Evolutionary conservation across 371 early-diverging fungal species (phyloP), one percentile per base, ranked within the genome.

Genomic region (Syncephalis plumigaleata): DNA sequence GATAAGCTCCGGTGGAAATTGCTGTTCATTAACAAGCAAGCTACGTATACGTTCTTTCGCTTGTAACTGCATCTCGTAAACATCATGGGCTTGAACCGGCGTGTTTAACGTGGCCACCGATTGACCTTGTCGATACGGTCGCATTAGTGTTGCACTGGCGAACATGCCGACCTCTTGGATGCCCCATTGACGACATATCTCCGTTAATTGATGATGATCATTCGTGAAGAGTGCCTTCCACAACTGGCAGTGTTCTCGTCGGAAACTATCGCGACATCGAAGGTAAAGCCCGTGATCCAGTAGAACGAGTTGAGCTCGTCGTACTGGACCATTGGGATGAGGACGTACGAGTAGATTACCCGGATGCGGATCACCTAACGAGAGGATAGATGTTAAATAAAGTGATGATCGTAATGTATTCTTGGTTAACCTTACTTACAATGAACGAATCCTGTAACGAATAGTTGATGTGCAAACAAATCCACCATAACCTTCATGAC

Each of bases 231-330:
- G 21, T 0, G 85, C 69, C 51, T 86, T 84, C 91, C 91, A 93
- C 42, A 93, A 71, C 47, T 68, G 56, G 42, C 84, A 78, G 56
- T 91, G 88, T 48, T 91, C 75, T 39, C 66, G 55, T n/a, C 79
- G 68, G 55, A 93, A 91, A 53, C 53, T 53, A 43, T 70, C 75
- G 3, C 73, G 70, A 53, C 79, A 80, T 49, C 77, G 72, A 27
- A 90, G 76, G 52, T 90, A 93, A 15, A 93, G 70, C 1, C 94
- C 94, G 60, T 93, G 94, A 50, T 93, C 92, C 44, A 93, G 70
- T n/a, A 91, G 60, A 0, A 91, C 75, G 21, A 84, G 54, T 55
- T 82, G 65, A 7, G 31, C 7, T 31, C 31, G 31, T 31, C 31
- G 4, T 11, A 11, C 7, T 42, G 62, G 59, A 5, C 52, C 62